Percentiles rank a stretch among this genome's conserved stretches.
phyloP scores from a whole-genome alignment of 257 asterid species.

The Coffea canephora region DNA sequence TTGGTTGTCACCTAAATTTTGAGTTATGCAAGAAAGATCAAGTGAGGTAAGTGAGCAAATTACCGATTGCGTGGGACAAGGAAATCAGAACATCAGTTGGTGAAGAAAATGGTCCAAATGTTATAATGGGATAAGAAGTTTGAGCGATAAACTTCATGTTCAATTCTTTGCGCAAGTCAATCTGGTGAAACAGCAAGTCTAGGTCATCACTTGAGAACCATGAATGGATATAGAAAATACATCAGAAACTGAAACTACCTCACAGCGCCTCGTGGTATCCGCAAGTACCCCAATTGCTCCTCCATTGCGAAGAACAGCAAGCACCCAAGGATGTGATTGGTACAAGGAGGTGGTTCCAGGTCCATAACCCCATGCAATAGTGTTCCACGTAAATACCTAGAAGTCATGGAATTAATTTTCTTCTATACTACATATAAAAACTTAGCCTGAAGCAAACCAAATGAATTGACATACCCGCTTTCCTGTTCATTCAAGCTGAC shows the following conservation, averaged over 20 bases:
- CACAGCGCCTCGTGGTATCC: constrained; percentile 86
- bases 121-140: constrained; percentile 66
- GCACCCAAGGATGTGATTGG: constrained; percentile 27
- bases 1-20: not conserved
- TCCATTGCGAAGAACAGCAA: constrained; percentile 84
- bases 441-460: not conserved
- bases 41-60: constrained; percentile 12
- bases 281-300: constrained; percentile 92
- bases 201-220: constrained; percentile 17
- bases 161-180: constrained; percentile 36
- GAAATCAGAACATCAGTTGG: constrained; percentile 80
- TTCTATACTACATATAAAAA: not conserved
- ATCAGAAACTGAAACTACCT: constrained; percentile 46
- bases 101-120: constrained; percentile 89
- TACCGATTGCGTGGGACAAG: constrained; percentile 82
- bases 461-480: constrained; percentile 57
- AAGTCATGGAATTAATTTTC: constrained; percentile 14
- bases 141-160: constrained; percentile 56
- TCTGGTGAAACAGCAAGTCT: constrained; percentile 12
- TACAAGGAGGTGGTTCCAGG: constrained; percentile 87
- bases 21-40: constrained; percentile 6
- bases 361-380: constrained; percentile 95
- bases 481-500: constrained; percentile 86
- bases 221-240: not conserved
- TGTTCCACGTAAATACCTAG: constrained; percentile 87